A percentile compares a stretch with the other conserved stretches of the same genome.
Evolutionary conservation across 768 basidiomycete genomes (phyloP).

Genomic region (Suillus spraguei): DNA sequence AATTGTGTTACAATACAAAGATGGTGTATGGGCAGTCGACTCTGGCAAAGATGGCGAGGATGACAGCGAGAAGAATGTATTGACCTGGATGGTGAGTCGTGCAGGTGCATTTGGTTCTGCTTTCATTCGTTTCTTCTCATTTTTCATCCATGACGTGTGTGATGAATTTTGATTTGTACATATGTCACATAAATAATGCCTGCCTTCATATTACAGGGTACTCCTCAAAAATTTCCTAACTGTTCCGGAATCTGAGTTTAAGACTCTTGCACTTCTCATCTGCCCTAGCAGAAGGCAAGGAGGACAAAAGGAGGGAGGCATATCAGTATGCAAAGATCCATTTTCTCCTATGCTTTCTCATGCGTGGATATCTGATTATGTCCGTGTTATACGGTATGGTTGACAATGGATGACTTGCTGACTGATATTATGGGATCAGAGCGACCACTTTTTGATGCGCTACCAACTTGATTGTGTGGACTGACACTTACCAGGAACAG

Average conservation of each 20-base stretch:
- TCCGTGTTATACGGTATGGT: not conserved
- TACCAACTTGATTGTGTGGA: slow-evolving; percentile 94
- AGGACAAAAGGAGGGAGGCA: slow-evolving; percentile 58
- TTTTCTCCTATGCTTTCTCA: slow-evolving; percentile 38
- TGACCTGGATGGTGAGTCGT: slow-evolving; percentile 69
- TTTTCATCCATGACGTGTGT: not conserved
- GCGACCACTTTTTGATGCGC: slow-evolving; percentile 74
- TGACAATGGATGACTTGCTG: not conserved
- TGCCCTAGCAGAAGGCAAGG: slow-evolving; percentile 26
- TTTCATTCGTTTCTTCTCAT: not conserved
- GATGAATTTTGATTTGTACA: not conserved
- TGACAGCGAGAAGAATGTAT: slow-evolving; percentile 61
- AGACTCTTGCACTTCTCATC: slow-evolving; percentile 46
- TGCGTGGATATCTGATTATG: slow-evolving; percentile 24
- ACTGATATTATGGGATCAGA: slow-evolving; percentile 29
- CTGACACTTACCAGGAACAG: slow-evolving; percentile 78
- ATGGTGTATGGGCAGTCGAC: slow-evolving; percentile 73
- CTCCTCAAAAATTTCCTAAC: slow-evolving; percentile 91
- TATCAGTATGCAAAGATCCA: slow-evolving; percentile 85
- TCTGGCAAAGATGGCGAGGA: slow-evolving; percentile 45
- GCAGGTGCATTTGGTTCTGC: not conserved
- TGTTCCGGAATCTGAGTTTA: slow-evolving; percentile 62
- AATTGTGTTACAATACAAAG: slow-evolving; percentile 62
- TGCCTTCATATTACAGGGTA: slow-evolving; percentile 55
- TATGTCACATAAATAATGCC: not conserved